These are phyloP conservation scores for Kregervanrija pseudodelftensis DNA, from an alignment of 805 yeast species.

Conservation along the genomic window DNA sequence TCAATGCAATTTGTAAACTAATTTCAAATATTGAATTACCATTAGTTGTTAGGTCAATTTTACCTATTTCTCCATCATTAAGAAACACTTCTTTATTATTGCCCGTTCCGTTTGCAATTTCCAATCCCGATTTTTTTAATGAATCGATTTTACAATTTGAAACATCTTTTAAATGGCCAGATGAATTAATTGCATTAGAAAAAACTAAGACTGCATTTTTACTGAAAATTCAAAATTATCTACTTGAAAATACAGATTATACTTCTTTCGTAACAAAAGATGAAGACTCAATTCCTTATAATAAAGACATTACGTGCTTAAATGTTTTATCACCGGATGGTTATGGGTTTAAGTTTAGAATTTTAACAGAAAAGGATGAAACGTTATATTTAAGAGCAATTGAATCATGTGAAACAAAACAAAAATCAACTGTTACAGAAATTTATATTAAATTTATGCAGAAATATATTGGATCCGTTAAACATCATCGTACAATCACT, in stretches of 20 bases:
- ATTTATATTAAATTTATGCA: constrained; percentile 59
- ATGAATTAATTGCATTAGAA: constrained; percentile 77
- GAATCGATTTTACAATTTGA: constrained; percentile 84
- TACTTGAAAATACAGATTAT: constrained; percentile 42
- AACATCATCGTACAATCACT: constrained; percentile 76
- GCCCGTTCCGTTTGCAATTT: constrained; percentile 76
- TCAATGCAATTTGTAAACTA: constrained; percentile 40
- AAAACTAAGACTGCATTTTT: constrained; percentile 87
- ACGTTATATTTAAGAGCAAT: constrained; percentile 65
- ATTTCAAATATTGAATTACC: constrained; percentile 54
- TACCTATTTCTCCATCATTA: constrained; percentile 68
- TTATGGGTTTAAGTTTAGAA: constrained; percentile 71
- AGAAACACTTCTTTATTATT: constrained; percentile 69
- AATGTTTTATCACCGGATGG: constrained; percentile 83
- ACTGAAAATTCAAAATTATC: constrained; percentile 47
- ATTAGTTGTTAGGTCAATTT: constrained; percentile 58
- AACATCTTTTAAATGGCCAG: constrained; percentile 88
- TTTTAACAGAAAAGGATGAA: constrained; percentile 81
- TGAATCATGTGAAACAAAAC: constrained; percentile 53
- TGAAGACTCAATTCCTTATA: constrained; percentile 54
- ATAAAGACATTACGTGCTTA: constrained; percentile 48
- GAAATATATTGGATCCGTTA: constrained; percentile 56
- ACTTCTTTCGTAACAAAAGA: constrained; percentile 60
- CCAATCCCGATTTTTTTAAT: constrained; percentile 73
- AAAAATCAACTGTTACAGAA: constrained; percentile 50